phyloP scores from a whole-genome alignment of 352 stramenopile species.

The Pythium sukuiense region DNA sequence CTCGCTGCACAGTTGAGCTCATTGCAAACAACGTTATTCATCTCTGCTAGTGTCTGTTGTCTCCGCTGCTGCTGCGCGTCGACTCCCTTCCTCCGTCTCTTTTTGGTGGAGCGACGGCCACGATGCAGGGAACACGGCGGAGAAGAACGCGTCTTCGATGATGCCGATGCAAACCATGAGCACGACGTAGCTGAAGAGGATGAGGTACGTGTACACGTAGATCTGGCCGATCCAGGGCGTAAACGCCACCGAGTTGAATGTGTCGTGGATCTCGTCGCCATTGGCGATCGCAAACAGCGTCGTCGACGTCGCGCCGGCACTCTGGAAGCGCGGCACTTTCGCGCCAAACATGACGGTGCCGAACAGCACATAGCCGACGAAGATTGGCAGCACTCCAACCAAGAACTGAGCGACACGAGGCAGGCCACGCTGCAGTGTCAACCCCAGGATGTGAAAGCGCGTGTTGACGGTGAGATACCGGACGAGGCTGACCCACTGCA shows the following conservation, averaged over 20 bases:
- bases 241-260: slow-evolving; percentile 71
- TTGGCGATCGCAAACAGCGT: slow-evolving; percentile 88
- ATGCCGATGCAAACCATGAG: slow-evolving; percentile 90
- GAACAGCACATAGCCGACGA: slow-evolving; percentile 85
- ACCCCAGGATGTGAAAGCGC: slow-evolving; percentile 73
- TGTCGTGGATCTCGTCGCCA: slow-evolving; percentile 87
- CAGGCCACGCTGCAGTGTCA: slow-evolving; percentile 67
- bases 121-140: slow-evolving; percentile 64
- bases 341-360: slow-evolving; percentile 86
- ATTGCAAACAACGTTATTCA: too few species aligned
- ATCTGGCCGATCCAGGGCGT: slow-evolving; percentile 77
- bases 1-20: too few species aligned
- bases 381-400: slow-evolving; percentile 79
- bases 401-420: slow-evolving; percentile 80
- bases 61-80: background rate
- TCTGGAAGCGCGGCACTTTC: slow-evolving; percentile 78
- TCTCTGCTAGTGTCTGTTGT: background rate
- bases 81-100: slow-evolving; percentile 17
- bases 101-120: slow-evolving; percentile 51
- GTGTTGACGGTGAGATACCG: slow-evolving; percentile 70
- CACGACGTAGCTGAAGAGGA: slow-evolving; percentile 89
- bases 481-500: slow-evolving; percentile 79
- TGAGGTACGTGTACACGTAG: slow-evolving; percentile 87
- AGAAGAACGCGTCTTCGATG: slow-evolving; percentile 89
- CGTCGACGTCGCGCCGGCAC: slow-evolving; percentile 55